Evolutionary conservation across 1,284 basidiomycete species (phyloP), one percentile per base, ranked within the genome.

Genomic region (Amylostereum areolatum): DNA sequence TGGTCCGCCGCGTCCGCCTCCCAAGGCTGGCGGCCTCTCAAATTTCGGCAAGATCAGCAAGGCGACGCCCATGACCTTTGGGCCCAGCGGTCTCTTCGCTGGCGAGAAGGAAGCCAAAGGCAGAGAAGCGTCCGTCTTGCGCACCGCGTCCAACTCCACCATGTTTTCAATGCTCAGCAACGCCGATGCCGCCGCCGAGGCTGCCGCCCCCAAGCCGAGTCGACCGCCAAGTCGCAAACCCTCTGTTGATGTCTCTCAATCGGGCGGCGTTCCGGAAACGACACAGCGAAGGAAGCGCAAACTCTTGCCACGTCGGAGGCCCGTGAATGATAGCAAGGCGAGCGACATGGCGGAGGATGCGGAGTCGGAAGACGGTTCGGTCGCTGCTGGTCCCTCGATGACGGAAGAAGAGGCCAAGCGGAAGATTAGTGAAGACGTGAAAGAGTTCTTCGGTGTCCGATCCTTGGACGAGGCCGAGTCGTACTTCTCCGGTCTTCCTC

Each of bases 1-100:
- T n/a, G 73, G 75, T 54, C 68, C 78, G 46, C 70, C 81, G 53
- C 74, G 80, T 36, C 81, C 81, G 45, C 80, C 81, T 47, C 72
- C 83, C 55, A 91, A 92, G 64, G 91, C 84, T 53, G 89, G 90
- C 29, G 92, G 95, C 64, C 74, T 96, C 48, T 86, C 88, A 36
- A 80, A 86, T 62, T 89, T 97, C 66, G 88, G 93, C 59, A 87
- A 93, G 70, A 85, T 92, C 62, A 80, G 67, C 65, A 89, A 86
- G 64, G 66, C 68, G n/a, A 62, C 75, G n/a, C 71, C 74, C 3
- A 79, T 83, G 66, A 81, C 80, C 0, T 87, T 90, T 59, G 86
- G 85, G 9, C 92, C 92, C 11, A 47, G 45, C 37, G 49, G 55
- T 29, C 47, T 57, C 24, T 57, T 57, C 44, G 39, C 48, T 11